Evolutionary conservation across 192 early-diverging fungal species (phyloP).

Genomic region (Podila clonocystis): DNA sequence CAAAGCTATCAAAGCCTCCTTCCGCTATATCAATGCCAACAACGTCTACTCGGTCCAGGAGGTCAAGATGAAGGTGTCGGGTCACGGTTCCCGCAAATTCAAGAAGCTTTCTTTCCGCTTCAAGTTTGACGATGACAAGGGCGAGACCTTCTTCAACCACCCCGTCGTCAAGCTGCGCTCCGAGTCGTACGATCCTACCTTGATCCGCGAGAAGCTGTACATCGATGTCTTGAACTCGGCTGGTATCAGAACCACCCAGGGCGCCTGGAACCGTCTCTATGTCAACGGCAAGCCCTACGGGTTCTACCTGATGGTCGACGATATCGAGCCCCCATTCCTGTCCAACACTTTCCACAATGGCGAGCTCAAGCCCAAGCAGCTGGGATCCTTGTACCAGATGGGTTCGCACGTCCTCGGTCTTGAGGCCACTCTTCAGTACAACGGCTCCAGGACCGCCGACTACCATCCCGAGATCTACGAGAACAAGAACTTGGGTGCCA

Average conservation of each 20-base stretch:
- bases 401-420: constrained; percentile 26
- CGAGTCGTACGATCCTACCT: constrained; percentile 37
- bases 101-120: constrained; percentile 51
- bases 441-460: constrained; percentile 14
- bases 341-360: constrained; percentile 31
- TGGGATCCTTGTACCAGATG: constrained; percentile 49
- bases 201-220: constrained; percentile 52
- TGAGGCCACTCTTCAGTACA: constrained; percentile 38
- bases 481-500: constrained; percentile 23
- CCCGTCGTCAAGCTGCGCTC: constrained; percentile 50
- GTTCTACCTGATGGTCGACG: constrained; percentile 51
- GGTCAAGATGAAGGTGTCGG: constrained; percentile 54
- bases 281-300: constrained; percentile 51
- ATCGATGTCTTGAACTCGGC: constrained; percentile 45
- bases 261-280: constrained; percentile 43
- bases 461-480: constrained; percentile 47
- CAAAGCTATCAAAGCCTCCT: constrained; percentile 25
- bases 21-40: constrained; percentile 36
- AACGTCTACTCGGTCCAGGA: constrained; percentile 16
- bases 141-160: constrained; percentile 41
- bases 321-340: constrained; percentile 42
- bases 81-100: constrained; percentile 44
- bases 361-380: background rate
- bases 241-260: constrained; percentile 18
- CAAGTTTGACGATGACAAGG: constrained; percentile 40